Percentiles rank a stretch among this genome's conserved stretches.
These are phyloP conservation scores for Stachybotrys elegans DNA, from an alignment of 2,329 filamentous ascomycete genomes.

Conservation along the genomic window DNA sequence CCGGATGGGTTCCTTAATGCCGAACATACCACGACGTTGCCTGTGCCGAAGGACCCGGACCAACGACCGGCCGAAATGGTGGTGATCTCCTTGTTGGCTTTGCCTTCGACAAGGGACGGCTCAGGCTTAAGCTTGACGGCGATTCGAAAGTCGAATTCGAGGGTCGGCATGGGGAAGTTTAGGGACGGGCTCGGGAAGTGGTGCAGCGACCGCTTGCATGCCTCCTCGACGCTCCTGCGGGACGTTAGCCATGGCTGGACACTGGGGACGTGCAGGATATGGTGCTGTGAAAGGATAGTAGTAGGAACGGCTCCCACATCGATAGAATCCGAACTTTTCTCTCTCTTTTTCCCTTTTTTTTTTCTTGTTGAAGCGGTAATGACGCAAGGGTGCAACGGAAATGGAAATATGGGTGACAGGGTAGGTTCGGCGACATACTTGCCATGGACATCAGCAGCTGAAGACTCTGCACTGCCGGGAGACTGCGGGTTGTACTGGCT, in stretches of 20 bases:
- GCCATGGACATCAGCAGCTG: not conserved
- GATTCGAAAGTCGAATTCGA: conserved; percentile 47
- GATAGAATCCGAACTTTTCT: too few relatives aligned
- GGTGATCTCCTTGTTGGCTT: conserved; percentile 43
- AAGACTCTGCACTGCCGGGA: too few relatives aligned
- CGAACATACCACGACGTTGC: conserved; percentile 38
- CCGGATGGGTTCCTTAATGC: not conserved
- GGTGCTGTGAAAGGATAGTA: too few relatives aligned
- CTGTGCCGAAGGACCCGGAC: conserved; percentile 44
- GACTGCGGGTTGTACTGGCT: too few relatives aligned
- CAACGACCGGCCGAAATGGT: conserved; percentile 41
- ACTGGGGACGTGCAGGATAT: too few relatives aligned
- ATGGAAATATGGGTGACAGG: too few relatives aligned
- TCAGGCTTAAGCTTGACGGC: conserved; percentile 39
- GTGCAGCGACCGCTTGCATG: conserved; percentile 30
- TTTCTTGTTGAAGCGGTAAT: too few relatives aligned
- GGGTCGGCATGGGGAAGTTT: conserved; percentile 38
- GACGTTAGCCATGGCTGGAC: too few relatives aligned
- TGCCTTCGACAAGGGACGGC: conserved; percentile 35
- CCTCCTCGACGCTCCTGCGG: conserved; percentile 29
- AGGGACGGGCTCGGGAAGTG: conserved; percentile 37
- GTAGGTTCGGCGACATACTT: not conserved
- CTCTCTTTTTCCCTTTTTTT: not conserved
- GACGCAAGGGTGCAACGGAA: too few relatives aligned
- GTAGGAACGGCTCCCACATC: too few relatives aligned